A percentile compares a stretch with the other conserved stretches of the same genome.
Evolutionary conservation across 208 protist genomes (phyloP).

Genomic region (Leishmania turanica): DNA sequence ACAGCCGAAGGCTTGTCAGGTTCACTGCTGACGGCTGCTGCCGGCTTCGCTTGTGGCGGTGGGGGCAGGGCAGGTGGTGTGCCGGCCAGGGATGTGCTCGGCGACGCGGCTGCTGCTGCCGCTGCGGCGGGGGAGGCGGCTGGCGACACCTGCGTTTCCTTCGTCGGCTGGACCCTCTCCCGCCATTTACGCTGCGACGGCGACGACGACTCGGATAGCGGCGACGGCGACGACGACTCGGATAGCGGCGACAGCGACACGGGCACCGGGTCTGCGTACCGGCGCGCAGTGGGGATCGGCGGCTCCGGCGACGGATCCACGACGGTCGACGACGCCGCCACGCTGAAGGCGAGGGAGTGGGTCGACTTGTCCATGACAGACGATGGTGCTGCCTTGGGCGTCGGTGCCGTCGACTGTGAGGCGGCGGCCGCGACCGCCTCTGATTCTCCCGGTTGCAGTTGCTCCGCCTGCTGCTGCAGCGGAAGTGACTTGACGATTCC

Average conservation of each 20-base stretch:
- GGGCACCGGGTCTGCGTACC: background rate
- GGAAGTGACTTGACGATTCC: background rate
- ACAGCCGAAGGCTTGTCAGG: background rate
- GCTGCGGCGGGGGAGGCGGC: background rate
- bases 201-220: background rate
- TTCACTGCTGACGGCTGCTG: background rate
- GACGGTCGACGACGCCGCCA: background rate
- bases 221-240: background rate
- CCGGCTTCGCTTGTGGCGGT: background rate
- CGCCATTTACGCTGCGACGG: background rate
- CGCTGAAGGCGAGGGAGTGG: constrained; percentile 1
- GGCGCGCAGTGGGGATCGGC: background rate
- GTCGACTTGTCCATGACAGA: background rate
- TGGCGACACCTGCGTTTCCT: background rate
- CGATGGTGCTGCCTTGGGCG: background rate
- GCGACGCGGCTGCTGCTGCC: background rate
- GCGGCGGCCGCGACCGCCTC: background rate
- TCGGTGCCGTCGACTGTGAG: background rate
- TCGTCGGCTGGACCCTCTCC: background rate
- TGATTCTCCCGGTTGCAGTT: background rate
- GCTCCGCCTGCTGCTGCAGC: background rate
- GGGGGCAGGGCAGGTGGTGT: background rate
- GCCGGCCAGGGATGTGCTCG: background rate
- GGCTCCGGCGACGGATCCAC: background rate
- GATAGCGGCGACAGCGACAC: background rate